These are phyloP conservation scores for Schizophyllum commune DNA, from an alignment of 1,284 basidiomycete genomes.

Conservation along the genomic window DNA sequence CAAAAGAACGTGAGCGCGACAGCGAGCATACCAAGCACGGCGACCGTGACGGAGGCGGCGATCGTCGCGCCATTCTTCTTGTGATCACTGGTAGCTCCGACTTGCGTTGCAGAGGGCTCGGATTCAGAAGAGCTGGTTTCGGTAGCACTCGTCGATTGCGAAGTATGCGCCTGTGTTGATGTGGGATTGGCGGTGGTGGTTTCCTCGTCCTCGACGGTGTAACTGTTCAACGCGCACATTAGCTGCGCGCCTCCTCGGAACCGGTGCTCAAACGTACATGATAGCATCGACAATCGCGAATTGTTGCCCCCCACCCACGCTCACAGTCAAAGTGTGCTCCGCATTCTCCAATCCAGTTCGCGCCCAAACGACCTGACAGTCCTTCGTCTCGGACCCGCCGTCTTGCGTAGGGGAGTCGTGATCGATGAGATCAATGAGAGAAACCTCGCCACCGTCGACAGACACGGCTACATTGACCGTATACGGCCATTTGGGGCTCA, in stretches of 20 bases:
- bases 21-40: no score
- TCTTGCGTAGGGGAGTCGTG: conserved; percentile 2
- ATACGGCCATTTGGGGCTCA: conserved; percentile 27
- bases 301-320: background rate
- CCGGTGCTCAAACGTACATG: conserved; percentile 11
- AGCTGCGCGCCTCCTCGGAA: conserved; percentile 5
- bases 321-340: conserved; percentile 11
- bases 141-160: conserved; percentile 6
- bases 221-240: no score
- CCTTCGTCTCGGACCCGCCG: conserved; percentile 9
- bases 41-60: no score
- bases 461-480: conserved; percentile 18
- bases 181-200: conserved; percentile 5
- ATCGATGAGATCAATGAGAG: conserved; percentile 19
- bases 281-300: conserved; percentile 11
- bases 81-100: no score
- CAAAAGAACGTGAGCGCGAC: no score
- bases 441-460: conserved; percentile 15
- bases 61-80: no score
- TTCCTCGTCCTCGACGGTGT: background rate
- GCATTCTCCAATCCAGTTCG: conserved; percentile 7
- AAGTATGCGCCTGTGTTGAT: conserved; percentile 1
- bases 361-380: conserved; percentile 11
- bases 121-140: no score
- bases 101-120: background rate